Base-by-base conservation (phyloP, 108 stramenopile species). In the Thalassiosira profunda region DNA sequence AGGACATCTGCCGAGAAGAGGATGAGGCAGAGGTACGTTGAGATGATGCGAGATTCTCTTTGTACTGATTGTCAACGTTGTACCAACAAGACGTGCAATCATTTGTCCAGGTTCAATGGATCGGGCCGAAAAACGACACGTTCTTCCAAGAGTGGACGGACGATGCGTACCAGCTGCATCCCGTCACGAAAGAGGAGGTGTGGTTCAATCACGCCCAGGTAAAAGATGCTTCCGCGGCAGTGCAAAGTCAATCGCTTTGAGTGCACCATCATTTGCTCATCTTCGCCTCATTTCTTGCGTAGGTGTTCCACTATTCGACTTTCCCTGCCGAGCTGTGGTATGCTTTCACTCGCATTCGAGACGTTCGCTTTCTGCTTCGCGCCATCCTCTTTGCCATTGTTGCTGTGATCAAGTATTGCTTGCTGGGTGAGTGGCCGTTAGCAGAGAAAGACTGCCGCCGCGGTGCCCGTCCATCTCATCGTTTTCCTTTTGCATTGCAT, bases 161-260 rank as follows among this genome's bases (percentile, higher is more conserved):
- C 31, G 76, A 73, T 5, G 56, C 82, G 25, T 79, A 64, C 51
- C 72, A 55, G n/a, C 42, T 30, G 0, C 82, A 83, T 49, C 82
- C 82, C 0, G 53, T 29, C 2, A 83, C 82, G 14, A n/a, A 43
- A n/a, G 82, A 83, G 37, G 15, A 4, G 6, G 68, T 83, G 24
- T 83, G 72, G 72, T 83, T 75, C 69, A 73, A 75, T 36, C 82
- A 79, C 48, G 45, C 72, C 4, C 67, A 83, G 25, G n/a, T n/a
- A n/a, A n/a, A n/a, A n/a, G n/a, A n/a, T n/a, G n/a, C n/a, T n/a
- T n/a, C n/a, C n/a, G n/a, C n/a, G n/a, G n/a, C n/a, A n/a, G n/a
- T n/a, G n/a, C n/a, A n/a, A n/a, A n/a, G n/a, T n/a, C n/a, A n/a
- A n/a, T n/a, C n/a, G n/a, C n/a, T n/a, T n/a, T n/a, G n/a, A n/a